Evolutionary conservation across 148 eudicot species (phyloP), one percentile per base, ranked within the genome.

Genomic region (Simmondsia chinensis): DNA sequence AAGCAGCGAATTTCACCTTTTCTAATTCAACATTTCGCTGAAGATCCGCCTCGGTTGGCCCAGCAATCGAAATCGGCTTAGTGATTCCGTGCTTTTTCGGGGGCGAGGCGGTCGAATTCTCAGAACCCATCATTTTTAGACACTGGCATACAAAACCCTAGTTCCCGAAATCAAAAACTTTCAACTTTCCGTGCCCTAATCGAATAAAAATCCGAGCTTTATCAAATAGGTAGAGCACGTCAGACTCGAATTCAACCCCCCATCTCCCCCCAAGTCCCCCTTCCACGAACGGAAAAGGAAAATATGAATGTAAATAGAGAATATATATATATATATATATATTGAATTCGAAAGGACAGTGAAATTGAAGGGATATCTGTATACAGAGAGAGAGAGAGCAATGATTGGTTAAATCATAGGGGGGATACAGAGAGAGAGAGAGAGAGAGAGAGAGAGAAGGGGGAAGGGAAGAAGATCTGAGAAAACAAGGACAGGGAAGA

Each of bases 51-150:
- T 61, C 79, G 7, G 66, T 52, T 0, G 88, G 83, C 5, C 88
- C 83, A 11, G 80, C 63, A 2, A 68, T 60, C 28, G 83, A 80
- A 36, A 80, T 66, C 39, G 83, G 75, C 65, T 80, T 67, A 5
- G 69, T 72, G 43, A 69, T 67, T 0, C 76, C 82, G 5, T 33
- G 64, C 52, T 31, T 61, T 21, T 54, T 73, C 11, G 61, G 43
- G 23, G 65, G 14, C 25, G 64, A 20, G 4, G 52, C 25, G 14
- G 32, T 46, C 2, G 62, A 20, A 52, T 41, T 52, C 46, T 75
- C 78, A 15, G 71, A 57, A 10, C 44, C 71, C 43, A 57, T 52
- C 71, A 59, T 65, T 63, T 64, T 52, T 45, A 6, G 12, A 60
- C 33, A 12, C 6, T 49, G 31, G 19, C 7, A 58, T 41, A 7